Percentiles rank a stretch among this genome's conserved stretches.
Conservation (phyloP, 352 stramenopile species). For the Pseudoperonospora humuli region DNA sequence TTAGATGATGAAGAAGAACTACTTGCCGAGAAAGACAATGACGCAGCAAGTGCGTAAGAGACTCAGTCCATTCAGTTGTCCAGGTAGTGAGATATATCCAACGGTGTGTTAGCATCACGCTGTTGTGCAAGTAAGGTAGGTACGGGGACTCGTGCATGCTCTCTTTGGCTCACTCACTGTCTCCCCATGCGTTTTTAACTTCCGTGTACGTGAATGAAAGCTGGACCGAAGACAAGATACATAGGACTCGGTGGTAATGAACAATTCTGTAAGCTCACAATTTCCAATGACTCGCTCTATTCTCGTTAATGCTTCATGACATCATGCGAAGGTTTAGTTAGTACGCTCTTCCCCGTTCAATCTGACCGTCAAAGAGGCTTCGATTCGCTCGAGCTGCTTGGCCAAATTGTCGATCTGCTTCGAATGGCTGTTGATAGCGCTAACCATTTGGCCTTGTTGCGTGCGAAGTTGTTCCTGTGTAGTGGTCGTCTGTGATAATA, state of each 20-base stretch:
- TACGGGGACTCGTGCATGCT: slow-evolving; percentile 10
- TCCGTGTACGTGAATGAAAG: slow-evolving; percentile 13
- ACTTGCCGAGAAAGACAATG: slow-evolving; percentile 16
- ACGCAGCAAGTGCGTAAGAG: slow-evolving; percentile 28
- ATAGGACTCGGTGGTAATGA: slow-evolving; percentile 13
- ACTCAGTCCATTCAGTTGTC: slow-evolving; percentile 14
- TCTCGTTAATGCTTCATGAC: too few relatives aligned
- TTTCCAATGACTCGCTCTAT: too few relatives aligned
- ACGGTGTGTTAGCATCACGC: slow-evolving; percentile 9
- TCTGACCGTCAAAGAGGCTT: slow-evolving; percentile 55
- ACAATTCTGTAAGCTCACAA: background rate
- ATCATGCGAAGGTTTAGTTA: too few relatives aligned
- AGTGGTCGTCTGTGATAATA: slow-evolving; percentile 72
- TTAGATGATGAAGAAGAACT: slow-evolving; percentile 11
- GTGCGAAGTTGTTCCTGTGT: slow-evolving; percentile 76
- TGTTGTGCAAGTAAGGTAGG: slow-evolving; percentile 25
- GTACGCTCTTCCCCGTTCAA: slow-evolving; percentile 30
- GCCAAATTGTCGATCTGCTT: slow-evolving; percentile 74
- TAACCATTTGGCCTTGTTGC: slow-evolving; percentile 77
- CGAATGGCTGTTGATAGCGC: slow-evolving; percentile 61
- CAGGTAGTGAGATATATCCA: slow-evolving; percentile 25
- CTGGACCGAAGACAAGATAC: slow-evolving; percentile 7
- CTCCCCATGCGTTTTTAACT: slow-evolving; percentile 21
- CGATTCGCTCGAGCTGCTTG: slow-evolving; percentile 77
- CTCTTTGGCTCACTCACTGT: slow-evolving; percentile 7